Conservation (phyloP, 306 rosid species). For the Cercis canadensis region DNA sequence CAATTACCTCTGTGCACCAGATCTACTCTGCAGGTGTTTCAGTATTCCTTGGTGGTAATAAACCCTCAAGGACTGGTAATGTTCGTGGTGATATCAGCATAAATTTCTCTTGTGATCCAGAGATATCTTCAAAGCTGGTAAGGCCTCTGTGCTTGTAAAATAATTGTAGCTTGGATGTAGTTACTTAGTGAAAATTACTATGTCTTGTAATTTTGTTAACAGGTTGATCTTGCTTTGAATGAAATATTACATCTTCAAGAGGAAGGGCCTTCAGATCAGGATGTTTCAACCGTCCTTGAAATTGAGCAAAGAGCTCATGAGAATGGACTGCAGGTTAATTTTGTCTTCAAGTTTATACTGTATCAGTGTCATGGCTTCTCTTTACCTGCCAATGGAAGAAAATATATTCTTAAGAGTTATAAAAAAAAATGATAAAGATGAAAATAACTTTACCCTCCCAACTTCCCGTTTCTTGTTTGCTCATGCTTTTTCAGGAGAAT, state of each 20-base stretch:
- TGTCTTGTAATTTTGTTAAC: conserved; percentile 41
- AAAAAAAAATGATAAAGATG: conserved; percentile 37
- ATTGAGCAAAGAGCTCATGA: conserved; percentile 97
- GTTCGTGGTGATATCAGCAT: conserved; percentile 92
- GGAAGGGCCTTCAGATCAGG: conserved; percentile 89
- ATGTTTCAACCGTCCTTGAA: conserved; percentile 83
- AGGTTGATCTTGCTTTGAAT: conserved; percentile 92
- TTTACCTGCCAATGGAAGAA: conserved; percentile 21
- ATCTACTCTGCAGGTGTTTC: conserved; percentile 90
- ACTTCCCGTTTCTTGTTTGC: conserved; percentile 42
- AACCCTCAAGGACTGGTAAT: conserved; percentile 84
- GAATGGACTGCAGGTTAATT: conserved; percentile 90
- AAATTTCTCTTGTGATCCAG: conserved; percentile 94
- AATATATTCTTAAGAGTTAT: neutral
- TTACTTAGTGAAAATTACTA: conserved; percentile 27
- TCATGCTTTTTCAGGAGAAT: conserved; percentile 74
- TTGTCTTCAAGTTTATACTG: conserved; percentile 31
- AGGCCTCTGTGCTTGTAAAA: conserved; percentile 38
- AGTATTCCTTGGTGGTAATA: conserved; percentile 92
- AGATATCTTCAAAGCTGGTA: conserved; percentile 89
- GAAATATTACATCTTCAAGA: conserved; percentile 92
- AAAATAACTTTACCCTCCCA: conserved; percentile 25
- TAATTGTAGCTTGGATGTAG: conserved; percentile 21
- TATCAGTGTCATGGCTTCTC: conserved; percentile 30
- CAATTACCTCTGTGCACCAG: conserved; percentile 54